Evolutionary conservation across 225 moss, liverwort and hornwort species (phyloP).

Genomic region (Lunularia cruciata): DNA sequence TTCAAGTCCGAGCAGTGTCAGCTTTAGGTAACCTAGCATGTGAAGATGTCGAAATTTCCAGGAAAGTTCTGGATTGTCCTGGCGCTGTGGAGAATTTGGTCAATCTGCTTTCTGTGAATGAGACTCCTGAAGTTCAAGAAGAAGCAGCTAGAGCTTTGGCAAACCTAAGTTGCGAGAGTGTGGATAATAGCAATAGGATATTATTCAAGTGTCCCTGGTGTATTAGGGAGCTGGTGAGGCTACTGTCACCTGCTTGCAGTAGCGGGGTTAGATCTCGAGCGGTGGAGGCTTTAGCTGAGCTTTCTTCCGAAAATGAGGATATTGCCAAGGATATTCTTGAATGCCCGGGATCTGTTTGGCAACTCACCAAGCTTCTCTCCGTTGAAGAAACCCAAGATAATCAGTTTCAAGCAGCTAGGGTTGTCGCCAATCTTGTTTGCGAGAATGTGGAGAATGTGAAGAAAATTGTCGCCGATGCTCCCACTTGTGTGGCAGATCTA

Average conservation of each 20-base stretch:
- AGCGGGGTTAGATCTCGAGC: slow-evolving; percentile 17
- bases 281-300: slow-evolving; percentile 20
- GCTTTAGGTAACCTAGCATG: slow-evolving; percentile 15
- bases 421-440: slow-evolving; percentile 21
- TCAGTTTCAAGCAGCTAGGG: slow-evolving; percentile 19
- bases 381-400: slow-evolving; percentile 10
- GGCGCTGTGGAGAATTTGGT: slow-evolving; percentile 22
- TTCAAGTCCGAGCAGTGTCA: slow-evolving; percentile 16
- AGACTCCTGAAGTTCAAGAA: slow-evolving; percentile 19
- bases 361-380: slow-evolving; percentile 2
- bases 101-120: slow-evolving; percentile 12
- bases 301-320: slow-evolving; percentile 17
- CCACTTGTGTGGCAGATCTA: slow-evolving; percentile 17
- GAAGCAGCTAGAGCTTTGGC: slow-evolving; percentile 32
- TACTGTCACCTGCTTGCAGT: slow-evolving; percentile 3
- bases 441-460: slow-evolving; percentile 17
- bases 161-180: slow-evolving; percentile 17
- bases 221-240: slow-evolving; percentile 15
- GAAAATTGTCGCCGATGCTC: slow-evolving; percentile 14
- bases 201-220: slow-evolving; percentile 13
- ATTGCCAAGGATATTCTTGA: slow-evolving; percentile 18
- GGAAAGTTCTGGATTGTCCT: slow-evolving; percentile 17
- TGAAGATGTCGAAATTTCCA: slow-evolving; percentile 19
- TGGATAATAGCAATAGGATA: slow-evolving; percentile 9
- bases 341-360: slow-evolving; percentile 8